Evolutionary conservation across 495 filamentous ascomycete genomes (phyloP).

Genomic region (Aspergillus sparsus): DNA sequence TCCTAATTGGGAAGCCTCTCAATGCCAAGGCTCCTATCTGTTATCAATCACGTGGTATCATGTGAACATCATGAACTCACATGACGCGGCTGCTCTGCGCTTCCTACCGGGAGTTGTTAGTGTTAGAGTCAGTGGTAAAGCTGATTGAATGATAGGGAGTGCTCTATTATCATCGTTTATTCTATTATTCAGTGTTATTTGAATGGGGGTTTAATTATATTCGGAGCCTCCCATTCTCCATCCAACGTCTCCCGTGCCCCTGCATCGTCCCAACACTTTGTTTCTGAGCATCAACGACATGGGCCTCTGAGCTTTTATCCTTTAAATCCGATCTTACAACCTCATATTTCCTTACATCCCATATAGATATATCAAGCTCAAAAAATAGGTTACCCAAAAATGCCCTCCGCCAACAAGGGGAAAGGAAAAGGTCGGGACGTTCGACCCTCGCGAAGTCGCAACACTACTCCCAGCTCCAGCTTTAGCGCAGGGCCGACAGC

Average conservation of each 20-base stretch:
- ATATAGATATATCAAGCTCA: background rate
- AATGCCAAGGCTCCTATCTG: background rate
- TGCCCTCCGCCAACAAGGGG: constrained; percentile 62
- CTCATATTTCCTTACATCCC: constrained; percentile 9
- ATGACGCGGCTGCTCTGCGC: background rate
- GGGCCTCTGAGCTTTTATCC: constrained; percentile 17
- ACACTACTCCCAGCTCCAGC: constrained; percentile 75
- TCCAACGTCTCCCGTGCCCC: background rate
- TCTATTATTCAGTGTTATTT: background rate
- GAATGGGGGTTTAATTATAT: background rate
- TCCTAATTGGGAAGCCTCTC: background rate
- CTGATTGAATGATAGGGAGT: background rate
- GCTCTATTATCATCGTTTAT: no score
- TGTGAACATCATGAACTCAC: background rate
- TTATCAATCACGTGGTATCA: constrained; percentile 7
- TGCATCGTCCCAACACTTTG: background rate
- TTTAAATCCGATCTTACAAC: background rate
- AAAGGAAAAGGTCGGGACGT: constrained; percentile 74
- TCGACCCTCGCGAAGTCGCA: constrained; percentile 77
- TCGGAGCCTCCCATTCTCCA: background rate
- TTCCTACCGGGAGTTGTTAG: background rate
- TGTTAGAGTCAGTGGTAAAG: background rate
- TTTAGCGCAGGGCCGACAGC: constrained; percentile 50
- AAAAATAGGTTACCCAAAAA: constrained; percentile 24
- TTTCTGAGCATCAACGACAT: constrained; percentile 13